Evolutionary conservation across 345 rosid species (phyloP), one percentile per base, ranked within the genome.

Genomic region (Populus tremula): DNA sequence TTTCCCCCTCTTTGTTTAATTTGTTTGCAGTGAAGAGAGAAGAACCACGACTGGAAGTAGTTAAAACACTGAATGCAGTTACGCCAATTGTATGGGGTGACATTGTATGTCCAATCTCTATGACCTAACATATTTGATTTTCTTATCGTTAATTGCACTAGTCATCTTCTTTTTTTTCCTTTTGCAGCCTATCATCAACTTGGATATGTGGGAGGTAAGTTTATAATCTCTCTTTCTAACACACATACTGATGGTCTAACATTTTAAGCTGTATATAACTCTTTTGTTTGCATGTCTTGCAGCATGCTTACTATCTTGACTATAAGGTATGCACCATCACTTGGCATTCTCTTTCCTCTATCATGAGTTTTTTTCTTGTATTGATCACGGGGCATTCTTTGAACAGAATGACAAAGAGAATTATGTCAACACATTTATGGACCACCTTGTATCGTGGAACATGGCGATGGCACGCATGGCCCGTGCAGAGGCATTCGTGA

Each of bases 251-350:
- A 31, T 78, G 49, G 1, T 78, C 56, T 41, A 27, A n/a, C 41
- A 12, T 56, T 41, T 18, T 33, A 31, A 45, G 33, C 29, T 70
- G 50, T 39, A 49, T 43, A 67, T 71, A 21, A 33, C 47, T 67
- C 78, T 39, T 23, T n/a, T 73, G 47, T 5, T 67, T 68, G 39
- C 27, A 23, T 53, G 63, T 50, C 8, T 82, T 86, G 87, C 94
- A 95, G 99, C 99, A 95, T 82, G 87, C 98, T 78, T 95, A 95
- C 86, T 95, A 95, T 87, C 82, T 88, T 71, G 99, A 95, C 86
- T 89, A 89, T 84, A 95, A 90, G 97, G 99, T 93, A 89, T 35
- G 75, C 59, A 25, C 70, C 41, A 3, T 56, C 33, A 53, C 72
- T 64, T 49, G 36, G n/a, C 0, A 6, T 72, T 56, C 63, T 53